These are phyloP conservation scores for Hypoxylon trugodes DNA, from an alignment of 495 filamentous ascomycete genomes.

Conservation along the genomic window DNA sequence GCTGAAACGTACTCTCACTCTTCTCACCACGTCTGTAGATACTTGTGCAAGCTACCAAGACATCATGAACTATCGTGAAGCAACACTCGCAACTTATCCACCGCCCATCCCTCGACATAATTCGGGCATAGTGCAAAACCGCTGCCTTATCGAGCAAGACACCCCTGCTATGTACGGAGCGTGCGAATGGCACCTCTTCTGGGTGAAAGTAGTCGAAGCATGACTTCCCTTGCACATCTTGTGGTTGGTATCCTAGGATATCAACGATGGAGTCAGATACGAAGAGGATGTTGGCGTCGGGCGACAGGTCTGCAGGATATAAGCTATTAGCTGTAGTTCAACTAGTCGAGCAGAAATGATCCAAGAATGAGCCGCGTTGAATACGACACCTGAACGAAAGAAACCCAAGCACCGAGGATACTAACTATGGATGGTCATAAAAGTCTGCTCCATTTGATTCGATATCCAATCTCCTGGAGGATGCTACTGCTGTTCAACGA, in stretches of 20 bases:
- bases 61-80: constrained; percentile 88
- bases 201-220: constrained; percentile 90
- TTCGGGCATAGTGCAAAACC: constrained; percentile 79
- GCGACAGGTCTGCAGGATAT: constrained; percentile 66
- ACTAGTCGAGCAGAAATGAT: constrained; percentile 17
- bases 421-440: constrained; percentile 92
- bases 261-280: constrained; percentile 84
- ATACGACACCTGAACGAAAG: constrained; percentile 5
- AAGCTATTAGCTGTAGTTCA: constrained; percentile 31
- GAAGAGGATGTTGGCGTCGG: constrained; percentile 83
- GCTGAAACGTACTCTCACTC: constrained; percentile 72
- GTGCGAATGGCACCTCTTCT: constrained; percentile 79
- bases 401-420: constrained; percentile 37
- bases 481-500: constrained; percentile 41
- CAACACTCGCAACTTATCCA: constrained; percentile 90
- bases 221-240: constrained; percentile 78
- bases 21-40: constrained; percentile 74
- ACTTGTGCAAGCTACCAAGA: constrained; percentile 84
- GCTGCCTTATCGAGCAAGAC: constrained; percentile 86
- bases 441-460: constrained; percentile 83
- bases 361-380: constrained; percentile 5
- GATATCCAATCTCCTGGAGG: constrained; percentile 37
- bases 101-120: constrained; percentile 71
- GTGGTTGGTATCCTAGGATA: constrained; percentile 80
- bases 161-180: constrained; percentile 74